Percentiles rank a stretch among this genome's conserved stretches.
Evolutionary conservation across 495 filamentous ascomycete species (phyloP).

Genomic region (Hypoxylon trugodes): DNA sequence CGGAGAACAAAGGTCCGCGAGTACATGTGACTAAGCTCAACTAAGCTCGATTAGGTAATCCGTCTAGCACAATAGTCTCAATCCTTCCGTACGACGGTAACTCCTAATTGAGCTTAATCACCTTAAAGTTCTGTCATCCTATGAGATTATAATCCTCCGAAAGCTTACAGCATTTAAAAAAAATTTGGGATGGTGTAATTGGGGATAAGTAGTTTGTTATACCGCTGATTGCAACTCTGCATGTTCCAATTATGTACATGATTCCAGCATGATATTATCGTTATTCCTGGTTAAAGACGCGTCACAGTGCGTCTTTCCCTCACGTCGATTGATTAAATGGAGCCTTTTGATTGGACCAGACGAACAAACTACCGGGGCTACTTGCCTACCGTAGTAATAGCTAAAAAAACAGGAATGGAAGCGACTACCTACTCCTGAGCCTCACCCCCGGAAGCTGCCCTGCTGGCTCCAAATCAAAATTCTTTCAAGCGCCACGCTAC

Average conservation of each 20-base stretch:
- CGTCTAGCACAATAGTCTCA: background rate
- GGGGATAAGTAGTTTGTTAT: no score
- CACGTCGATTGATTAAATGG: slow-evolving; percentile 26
- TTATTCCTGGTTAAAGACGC: slow-evolving; percentile 22
- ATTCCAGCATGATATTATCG: slow-evolving; percentile 24
- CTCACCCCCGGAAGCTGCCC: no score
- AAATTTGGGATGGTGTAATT: no score
- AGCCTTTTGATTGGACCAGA: slow-evolving; percentile 30
- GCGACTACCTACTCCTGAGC: slow-evolving; percentile 1
- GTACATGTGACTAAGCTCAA: no score
- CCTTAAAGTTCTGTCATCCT: slow-evolving; percentile 35
- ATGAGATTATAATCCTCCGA: slow-evolving; percentile 14
- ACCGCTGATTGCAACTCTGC: slow-evolving; percentile 16
- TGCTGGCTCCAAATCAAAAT: slow-evolving; percentile 1
- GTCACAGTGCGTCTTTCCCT: slow-evolving; percentile 30
- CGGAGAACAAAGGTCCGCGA: background rate
- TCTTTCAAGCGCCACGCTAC: slow-evolving; percentile 6
- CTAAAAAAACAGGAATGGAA: slow-evolving; percentile 28
- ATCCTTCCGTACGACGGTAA: slow-evolving; percentile 22
- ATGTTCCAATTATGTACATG: slow-evolving; percentile 15
- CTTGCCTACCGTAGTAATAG: background rate
- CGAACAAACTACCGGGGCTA: slow-evolving; percentile 29
- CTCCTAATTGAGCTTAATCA: slow-evolving; percentile 23
- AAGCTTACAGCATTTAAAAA: background rate
- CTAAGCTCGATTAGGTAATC: background rate